Conservation (phyloP, 2,329 filamentous ascomycete genomes). For the Phaeosphaeria sp. region DNA sequence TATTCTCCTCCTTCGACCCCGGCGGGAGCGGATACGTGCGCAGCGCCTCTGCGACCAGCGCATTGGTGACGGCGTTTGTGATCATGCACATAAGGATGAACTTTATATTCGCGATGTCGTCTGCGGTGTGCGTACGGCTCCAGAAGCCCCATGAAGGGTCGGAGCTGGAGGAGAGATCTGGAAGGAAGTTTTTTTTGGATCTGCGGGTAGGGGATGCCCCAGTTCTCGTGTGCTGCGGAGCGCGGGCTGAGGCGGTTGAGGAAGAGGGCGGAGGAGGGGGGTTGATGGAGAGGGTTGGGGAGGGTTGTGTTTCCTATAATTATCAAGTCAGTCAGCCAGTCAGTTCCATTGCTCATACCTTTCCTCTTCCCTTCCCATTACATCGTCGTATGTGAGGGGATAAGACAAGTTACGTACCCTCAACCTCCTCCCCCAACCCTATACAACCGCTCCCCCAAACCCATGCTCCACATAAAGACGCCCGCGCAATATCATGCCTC, state of each 20-base stretch:
- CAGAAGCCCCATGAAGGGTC: conserved; percentile 4
- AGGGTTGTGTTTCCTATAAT: not conserved
- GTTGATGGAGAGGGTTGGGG: not conserved
- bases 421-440: not conserved
- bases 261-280: not conserved
- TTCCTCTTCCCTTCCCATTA: too few relatives aligned
- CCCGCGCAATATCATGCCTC: not conserved
- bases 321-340: too few relatives aligned
- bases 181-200: not conserved
- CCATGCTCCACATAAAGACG: not conserved
- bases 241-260: not conserved
- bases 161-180: not conserved
- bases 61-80: not conserved
- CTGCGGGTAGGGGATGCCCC: not conserved
- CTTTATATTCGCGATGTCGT: not conserved
- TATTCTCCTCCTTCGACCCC: not conserved
- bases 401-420: too few relatives aligned
- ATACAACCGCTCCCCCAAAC: not conserved
- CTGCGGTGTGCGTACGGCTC: not conserved
- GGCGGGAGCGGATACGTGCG: conserved; percentile 8
- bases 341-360: too few relatives aligned
- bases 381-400: too few relatives aligned
- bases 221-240: not conserved
- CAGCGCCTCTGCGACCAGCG: not conserved
- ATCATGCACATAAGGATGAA: conserved; percentile 2